Percentiles rank a stretch among this genome's conserved stretches.
Evolutionary conservation across 1,284 basidiomycete species (phyloP).

Genomic region (Heterobasidion annosum): DNA sequence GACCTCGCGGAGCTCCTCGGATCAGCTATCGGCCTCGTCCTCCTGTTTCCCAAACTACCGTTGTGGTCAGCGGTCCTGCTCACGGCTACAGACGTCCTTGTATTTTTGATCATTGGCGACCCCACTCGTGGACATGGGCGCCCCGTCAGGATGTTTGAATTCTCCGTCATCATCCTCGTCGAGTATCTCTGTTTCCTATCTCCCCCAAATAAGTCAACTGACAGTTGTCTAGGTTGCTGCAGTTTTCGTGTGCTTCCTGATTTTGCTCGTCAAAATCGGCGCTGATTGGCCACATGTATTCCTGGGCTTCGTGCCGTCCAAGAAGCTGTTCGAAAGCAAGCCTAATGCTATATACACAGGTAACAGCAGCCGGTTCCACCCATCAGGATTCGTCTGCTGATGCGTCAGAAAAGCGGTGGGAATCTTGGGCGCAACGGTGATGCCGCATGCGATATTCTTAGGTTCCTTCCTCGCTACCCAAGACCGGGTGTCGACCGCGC

Average conservation of each 20-base stretch:
- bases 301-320: slow-evolving; percentile 79
- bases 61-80: slow-evolving; percentile 79
- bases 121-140: slow-evolving; percentile 35
- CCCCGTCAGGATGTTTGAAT: slow-evolving; percentile 69
- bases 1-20: slow-evolving; percentile 76
- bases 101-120: slow-evolving; percentile 61
- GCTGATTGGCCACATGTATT: slow-evolving; percentile 79
- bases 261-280: slow-evolving; percentile 69
- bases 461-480: slow-evolving; percentile 82
- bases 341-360: slow-evolving; percentile 73
- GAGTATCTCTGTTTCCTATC: not conserved
- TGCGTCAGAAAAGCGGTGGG: slow-evolving; percentile 54
- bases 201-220: not conserved
- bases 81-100: slow-evolving; percentile 77
- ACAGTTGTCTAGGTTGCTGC: slow-evolving; percentile 51
- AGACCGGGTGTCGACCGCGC: slow-evolving; percentile 41
- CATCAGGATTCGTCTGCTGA: slow-evolving; percentile 1
- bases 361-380: slow-evolving; percentile 19
- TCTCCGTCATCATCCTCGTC: slow-evolving; percentile 34
- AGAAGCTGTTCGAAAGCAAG: slow-evolving; percentile 47
- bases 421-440: slow-evolving; percentile 77
- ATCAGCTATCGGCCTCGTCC: slow-evolving; percentile 67
- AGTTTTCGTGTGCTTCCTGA: slow-evolving; percentile 77
- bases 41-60: slow-evolving; percentile 76
- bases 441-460: slow-evolving; percentile 89